Evolutionary conservation across 2,329 filamentous ascomycete genomes (phyloP), one percentile per base, ranked within the genome.

Genomic region (Xylariales sp.): DNA sequence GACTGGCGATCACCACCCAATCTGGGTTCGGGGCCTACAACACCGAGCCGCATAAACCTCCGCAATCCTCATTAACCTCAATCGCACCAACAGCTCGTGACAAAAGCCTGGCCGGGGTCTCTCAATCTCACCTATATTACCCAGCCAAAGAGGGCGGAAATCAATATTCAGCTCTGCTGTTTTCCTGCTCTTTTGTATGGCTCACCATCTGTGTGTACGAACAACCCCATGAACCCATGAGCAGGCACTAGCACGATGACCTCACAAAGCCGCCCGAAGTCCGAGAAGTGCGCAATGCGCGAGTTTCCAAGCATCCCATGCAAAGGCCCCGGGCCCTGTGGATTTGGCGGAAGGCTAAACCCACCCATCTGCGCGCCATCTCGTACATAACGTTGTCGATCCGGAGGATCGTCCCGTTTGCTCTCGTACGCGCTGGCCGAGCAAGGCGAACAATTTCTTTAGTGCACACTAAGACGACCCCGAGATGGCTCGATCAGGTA

Each of bases 301-400:
- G 28, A 61, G 32, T 23, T 39, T 18, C 23, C 7, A 14, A 49
- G 32, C 23, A 2, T 12, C 7, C 16, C 34, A 48, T 50, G 30
- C 36, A 39, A 7, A 10, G 39, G 4, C 23, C 39, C 59, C 28
- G 14, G 41, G 12, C 5, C 1, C 14, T 53, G 10, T 60, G 49
- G 43, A 36, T 55, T 34, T 23, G 43, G 41, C 56, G 36, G 56
- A 62, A 16, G 16, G n/a, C 30, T 6, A 18, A 34, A 39, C 30
- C 53, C 14, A 9, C 18, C 41, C 36, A 45, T 30, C 10, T 18
- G 23, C 12, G 36, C 23, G 50, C 39, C 1, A 23, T 57, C 62
- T 67, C 39, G 60, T 67, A 41, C 39, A 57, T 58, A 34, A 55
- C 36, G 48, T 12, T 67, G 67, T 57, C 61, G 64, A 69, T 69